Percentiles rank a stretch among this genome's conserved stretches.
Evolutionary conservation across 176 grass and related monocot genomes (phyloP).

Genomic region (Ampelocalamus luodianensis): DNA sequence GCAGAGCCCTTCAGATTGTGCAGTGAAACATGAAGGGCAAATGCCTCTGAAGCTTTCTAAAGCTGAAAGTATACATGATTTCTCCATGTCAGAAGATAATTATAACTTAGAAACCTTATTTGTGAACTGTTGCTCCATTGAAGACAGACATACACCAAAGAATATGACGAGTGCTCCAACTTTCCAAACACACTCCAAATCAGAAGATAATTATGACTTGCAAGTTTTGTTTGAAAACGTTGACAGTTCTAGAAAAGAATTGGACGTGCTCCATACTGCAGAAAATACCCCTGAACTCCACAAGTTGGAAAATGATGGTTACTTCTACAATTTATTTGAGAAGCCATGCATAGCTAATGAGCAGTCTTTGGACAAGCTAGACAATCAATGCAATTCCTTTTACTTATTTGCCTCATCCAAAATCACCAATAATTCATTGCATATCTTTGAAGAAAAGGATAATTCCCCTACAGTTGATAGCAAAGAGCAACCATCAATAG

Average conservation of each 20-base stretch:
- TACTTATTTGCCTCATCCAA: constrained; percentile 26
- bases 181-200: not conserved
- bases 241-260: constrained; percentile 14
- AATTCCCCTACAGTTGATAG: not conserved
- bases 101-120: not conserved
- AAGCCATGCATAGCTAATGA: not conserved
- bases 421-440: not conserved
- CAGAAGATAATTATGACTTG: constrained; percentile 11
- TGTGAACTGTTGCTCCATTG: not conserved
- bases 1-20: constrained; percentile 17
- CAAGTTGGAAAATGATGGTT: not conserved
- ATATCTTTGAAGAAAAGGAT: not conserved
- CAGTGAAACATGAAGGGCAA: constrained; percentile 25
- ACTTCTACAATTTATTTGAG: constrained; percentile 14
- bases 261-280: not conserved
- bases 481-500: not conserved
- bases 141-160: not conserved
- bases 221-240: constrained; percentile 20
- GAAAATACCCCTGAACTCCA: constrained; percentile 1
- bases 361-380: not conserved
- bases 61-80: constrained; percentile 35
- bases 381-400: not conserved
- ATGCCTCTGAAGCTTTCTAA: constrained; percentile 7
- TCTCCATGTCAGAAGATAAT: not conserved
- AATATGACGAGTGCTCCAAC: not conserved